These are phyloP conservation scores for Trametes elegans DNA, from an alignment of 768 basidiomycete species.

Conservation along the genomic window DNA sequence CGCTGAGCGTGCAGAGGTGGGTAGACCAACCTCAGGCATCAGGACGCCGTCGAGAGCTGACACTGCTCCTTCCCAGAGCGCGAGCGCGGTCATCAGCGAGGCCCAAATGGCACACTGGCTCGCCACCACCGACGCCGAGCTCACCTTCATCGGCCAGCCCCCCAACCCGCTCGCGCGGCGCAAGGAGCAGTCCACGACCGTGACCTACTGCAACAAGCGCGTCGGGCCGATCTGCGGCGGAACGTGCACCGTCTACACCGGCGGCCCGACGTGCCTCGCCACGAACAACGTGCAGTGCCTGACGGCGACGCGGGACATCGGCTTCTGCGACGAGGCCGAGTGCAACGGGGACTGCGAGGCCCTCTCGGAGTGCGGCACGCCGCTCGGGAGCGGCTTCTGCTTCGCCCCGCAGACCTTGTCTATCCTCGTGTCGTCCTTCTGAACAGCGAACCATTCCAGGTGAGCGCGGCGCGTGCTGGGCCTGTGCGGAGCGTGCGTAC, in stretches of 20 bases:
- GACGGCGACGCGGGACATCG: slow-evolving; percentile 32
- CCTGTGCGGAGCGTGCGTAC: too few relatives aligned
- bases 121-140: slow-evolving; percentile 24
- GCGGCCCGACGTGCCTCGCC: slow-evolving; percentile 30
- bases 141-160: slow-evolving; percentile 26
- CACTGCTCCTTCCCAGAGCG: not conserved
- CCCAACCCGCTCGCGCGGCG: slow-evolving; percentile 20
- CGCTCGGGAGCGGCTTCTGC: slow-evolving; percentile 31
- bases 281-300: too few relatives aligned
- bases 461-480: not conserved
- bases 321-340: slow-evolving; percentile 28
- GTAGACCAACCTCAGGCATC: not conserved
- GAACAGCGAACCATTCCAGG: not conserved
- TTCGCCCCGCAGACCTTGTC: slow-evolving; percentile 31
- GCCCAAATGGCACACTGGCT: slow-evolving; percentile 13
- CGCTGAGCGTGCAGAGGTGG: not conserved
- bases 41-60: not conserved
- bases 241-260: slow-evolving; percentile 33
- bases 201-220: slow-evolving; percentile 31
- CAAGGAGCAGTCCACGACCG: slow-evolving; percentile 23
- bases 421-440: slow-evolving; percentile 17
- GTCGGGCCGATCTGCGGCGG: slow-evolving; percentile 30
- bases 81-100: not conserved
- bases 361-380: slow-evolving; percentile 25
- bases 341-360: slow-evolving; percentile 31